Conservation (phyloP, 2,329 filamentous ascomycete species). For the Penicillium fuscoglaucum region DNA sequence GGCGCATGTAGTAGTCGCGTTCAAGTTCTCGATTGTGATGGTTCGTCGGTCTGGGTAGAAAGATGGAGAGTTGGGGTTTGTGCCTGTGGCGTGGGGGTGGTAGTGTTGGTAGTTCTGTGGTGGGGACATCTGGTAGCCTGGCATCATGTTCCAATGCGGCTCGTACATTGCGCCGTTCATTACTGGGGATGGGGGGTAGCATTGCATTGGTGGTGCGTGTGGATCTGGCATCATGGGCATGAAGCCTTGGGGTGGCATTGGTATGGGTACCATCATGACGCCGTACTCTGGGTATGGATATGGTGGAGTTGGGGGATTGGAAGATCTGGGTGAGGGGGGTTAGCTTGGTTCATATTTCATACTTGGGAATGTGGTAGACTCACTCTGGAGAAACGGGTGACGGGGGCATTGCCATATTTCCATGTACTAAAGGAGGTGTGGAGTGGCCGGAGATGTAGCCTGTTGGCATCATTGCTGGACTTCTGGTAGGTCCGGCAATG, state of each 20-base stretch:
- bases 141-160: slow-evolving; percentile 29
- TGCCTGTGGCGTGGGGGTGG: slow-evolving; percentile 5
- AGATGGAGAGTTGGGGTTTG: slow-evolving; percentile 11
- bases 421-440: slow-evolving; percentile 32
- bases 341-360: not conserved
- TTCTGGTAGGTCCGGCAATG: slow-evolving; percentile 46
- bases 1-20: slow-evolving; percentile 28
- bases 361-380: slow-evolving; percentile 7
- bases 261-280: slow-evolving; percentile 26
- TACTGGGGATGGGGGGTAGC: slow-evolving; percentile 32
- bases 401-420: slow-evolving; percentile 33
- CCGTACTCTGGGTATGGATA: slow-evolving; percentile 31
- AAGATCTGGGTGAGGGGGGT: slow-evolving; percentile 17
- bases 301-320: slow-evolving; percentile 22
- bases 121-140: slow-evolving; percentile 30
- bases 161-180: slow-evolving; percentile 30
- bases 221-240: slow-evolving; percentile 33
- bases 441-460: slow-evolving; percentile 35
- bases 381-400: slow-evolving; percentile 42
- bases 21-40: slow-evolving; percentile 34
- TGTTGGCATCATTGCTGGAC: slow-evolving; percentile 33
- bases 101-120: slow-evolving; percentile 13
- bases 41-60: slow-evolving; percentile 20
- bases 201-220: slow-evolving; percentile 18
- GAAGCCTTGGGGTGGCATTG: slow-evolving; percentile 22